Percentiles rank a stretch among this genome's conserved stretches.
Conservation (phyloP, 306 rosid species). For the Prunus mume region DNA sequence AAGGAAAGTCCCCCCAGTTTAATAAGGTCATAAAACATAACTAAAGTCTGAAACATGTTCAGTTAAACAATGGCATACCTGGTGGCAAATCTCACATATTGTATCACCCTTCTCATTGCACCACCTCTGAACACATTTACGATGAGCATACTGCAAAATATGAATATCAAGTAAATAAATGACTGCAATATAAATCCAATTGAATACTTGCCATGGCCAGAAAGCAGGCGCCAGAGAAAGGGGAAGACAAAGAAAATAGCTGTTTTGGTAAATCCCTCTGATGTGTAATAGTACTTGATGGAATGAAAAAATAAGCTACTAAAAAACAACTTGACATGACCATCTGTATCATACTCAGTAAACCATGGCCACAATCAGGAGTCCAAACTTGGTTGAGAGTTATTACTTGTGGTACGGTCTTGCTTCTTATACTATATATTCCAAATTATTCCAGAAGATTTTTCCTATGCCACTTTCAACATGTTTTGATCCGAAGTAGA, state of each 20-base stretch:
- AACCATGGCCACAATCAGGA: not conserved
- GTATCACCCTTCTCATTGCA: slow-evolving; percentile 86
- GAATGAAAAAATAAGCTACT: slow-evolving; percentile 1
- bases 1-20: not conserved
- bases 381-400: not conserved
- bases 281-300: not conserved
- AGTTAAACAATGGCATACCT: slow-evolving; percentile 38
- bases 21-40: not conserved
- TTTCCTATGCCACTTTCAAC: not conserved
- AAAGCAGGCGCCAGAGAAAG: not conserved
- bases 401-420: not conserved
- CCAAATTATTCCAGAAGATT: not conserved
- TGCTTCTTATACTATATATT: not conserved
- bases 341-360: not conserved
- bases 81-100: slow-evolving; percentile 82
- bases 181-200: not conserved
- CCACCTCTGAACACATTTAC: slow-evolving; percentile 88
- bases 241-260: not conserved
- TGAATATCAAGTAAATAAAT: slow-evolving; percentile 6
- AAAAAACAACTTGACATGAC: not conserved
- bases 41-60: not conserved
- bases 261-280: not conserved
- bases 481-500: not conserved
- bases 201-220: slow-evolving; percentile 4
- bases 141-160: slow-evolving; percentile 72